Evolutionary conservation across 1,139 yeast species (phyloP).

Genomic region (Hyphopichia khmerensis): DNA sequence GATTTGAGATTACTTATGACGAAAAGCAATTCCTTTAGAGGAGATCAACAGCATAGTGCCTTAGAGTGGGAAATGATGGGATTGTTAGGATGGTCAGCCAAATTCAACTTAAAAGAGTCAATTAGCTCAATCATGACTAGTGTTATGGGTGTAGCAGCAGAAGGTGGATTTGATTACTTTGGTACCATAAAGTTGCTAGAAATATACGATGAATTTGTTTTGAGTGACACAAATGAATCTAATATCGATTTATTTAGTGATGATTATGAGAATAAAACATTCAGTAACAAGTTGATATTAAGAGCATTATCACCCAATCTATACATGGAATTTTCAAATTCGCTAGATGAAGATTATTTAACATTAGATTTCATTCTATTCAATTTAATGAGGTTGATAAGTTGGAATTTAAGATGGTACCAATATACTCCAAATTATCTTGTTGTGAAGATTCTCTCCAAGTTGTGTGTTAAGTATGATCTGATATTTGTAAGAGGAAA

Average conservation of each 20-base stretch:
- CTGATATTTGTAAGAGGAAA: constrained; percentile 30
- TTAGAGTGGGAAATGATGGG: constrained; percentile 47
- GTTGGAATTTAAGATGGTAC: constrained; percentile 47
- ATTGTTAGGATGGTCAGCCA: constrained; percentile 40
- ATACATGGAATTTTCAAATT: constrained; percentile 23
- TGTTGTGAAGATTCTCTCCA: constrained; percentile 26
- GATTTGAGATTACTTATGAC: constrained; percentile 36
- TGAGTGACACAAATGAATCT: constrained; percentile 33
- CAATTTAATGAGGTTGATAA: constrained; percentile 31
- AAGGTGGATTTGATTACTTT: constrained; percentile 41
- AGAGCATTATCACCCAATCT: constrained; percentile 20
- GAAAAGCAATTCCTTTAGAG: constrained; percentile 16
- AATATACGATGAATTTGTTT: constrained; percentile 41
- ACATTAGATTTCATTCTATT: constrained; percentile 36
- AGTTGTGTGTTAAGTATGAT: constrained; percentile 32
- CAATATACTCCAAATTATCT: constrained; percentile 35
- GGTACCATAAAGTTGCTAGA: constrained; percentile 37
- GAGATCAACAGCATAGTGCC: constrained; percentile 37
- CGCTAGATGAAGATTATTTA: constrained; percentile 28
- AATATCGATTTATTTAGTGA: constrained; percentile 31
- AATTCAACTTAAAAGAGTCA: constrained; percentile 38
- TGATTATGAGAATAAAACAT: constrained; percentile 27
- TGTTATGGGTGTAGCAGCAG: constrained; percentile 30
- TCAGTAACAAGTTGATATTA: constrained; percentile 36
- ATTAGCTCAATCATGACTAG: constrained; percentile 42